Base-by-base conservation (phyloP, 1,284 basidiomycete species). In the Ustilago hordei region DNA sequence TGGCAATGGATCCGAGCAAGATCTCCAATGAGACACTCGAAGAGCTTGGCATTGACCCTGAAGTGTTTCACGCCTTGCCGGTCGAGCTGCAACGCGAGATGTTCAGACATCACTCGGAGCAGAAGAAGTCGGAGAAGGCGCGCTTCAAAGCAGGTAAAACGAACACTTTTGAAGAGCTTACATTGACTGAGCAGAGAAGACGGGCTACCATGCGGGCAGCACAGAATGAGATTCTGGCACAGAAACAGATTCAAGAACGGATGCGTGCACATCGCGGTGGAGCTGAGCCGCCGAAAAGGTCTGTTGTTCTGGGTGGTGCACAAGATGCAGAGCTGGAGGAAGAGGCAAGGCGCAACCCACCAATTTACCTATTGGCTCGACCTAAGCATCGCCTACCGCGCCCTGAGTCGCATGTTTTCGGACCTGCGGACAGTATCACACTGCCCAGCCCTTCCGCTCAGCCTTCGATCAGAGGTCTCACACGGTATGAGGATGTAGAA, bases 11-110 rank as follows among this genome's bases (percentile, higher is more conserved):
- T 8, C 81, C 78, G 19, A 60, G 43, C 54, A 60, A 55, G 55
- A 71, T 79, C 45, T 57, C 56, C 8, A 28, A 23, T 35, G 60
- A 61, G 23, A 64, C 62, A 11, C 64, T 81, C 17, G 34, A 39
- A 35, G 69, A 50, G 12, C 31, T 81, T 1, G 82, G 72, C 13
- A 81, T 84, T 52, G 83, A 84, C 52, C 43, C 70, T 8, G 82
- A 79, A 28, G 76, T 84, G n/a, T 85, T 82, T 38, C 62, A 47
- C 4, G 75, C 74, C 8, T 61, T 85, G 28, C 83, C 84, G 2
- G 48, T 67, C 11, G 69, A 70, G 19, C 32, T 84, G 47, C 81
- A 84, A 65, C 59, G 69, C 0, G 84, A 85, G 45, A 76, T 68
- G 53, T 72, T 69, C 36, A 55, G 64, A 3, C 55, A 72, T 35